Conservation (phyloP, 2,329 filamentous ascomycete species). For the Didymosphaeria variabile region DNA sequence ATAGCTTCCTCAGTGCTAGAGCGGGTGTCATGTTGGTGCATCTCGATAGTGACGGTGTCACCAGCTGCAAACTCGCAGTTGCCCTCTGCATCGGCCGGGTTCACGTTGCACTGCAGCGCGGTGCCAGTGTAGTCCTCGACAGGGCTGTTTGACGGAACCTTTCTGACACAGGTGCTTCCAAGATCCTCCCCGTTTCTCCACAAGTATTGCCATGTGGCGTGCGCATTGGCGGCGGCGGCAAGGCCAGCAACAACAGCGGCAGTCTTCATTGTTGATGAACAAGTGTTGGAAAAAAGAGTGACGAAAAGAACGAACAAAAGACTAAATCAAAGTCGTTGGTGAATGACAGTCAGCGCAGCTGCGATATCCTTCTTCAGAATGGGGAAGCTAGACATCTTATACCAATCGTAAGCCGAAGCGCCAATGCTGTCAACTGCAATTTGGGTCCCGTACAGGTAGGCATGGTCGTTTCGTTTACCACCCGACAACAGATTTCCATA, state of each 20-base stretch:
- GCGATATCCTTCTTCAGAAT: conserved; percentile 26
- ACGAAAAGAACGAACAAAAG: conserved; percentile 30
- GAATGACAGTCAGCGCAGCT: conserved; percentile 46
- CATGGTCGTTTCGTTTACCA: conserved; percentile 39
- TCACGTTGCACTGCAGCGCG: conserved; percentile 43
- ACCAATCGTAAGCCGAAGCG: conserved; percentile 23
- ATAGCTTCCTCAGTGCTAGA: conserved; percentile 35
- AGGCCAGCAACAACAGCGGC: conserved; percentile 37
- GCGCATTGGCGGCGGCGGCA: conserved; percentile 37
- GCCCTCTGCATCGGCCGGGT: conserved; percentile 34
- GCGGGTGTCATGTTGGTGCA: conserved; percentile 40
- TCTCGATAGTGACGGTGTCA: conserved; percentile 41
- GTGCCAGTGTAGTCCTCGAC: conserved; percentile 42
- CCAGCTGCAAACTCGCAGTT: conserved; percentile 39
- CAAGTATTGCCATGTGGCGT: conserved; percentile 42
- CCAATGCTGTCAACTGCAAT: conserved; percentile 26
- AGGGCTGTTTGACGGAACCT: conserved; percentile 39
- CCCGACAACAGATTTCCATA: conserved; percentile 19
- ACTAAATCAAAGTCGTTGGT: conserved; percentile 32
- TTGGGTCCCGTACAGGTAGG: conserved; percentile 28
- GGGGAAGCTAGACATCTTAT: conserved; percentile 31
- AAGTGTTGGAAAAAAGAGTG: conserved; percentile 24
- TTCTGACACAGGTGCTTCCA: conserved; percentile 39
- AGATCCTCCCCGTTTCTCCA: conserved; percentile 44
- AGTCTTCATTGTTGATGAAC: conserved; percentile 36